Base-by-base conservation (phyloP, 495 filamentous ascomycete species). In the Penicillium bialowiezense region DNA sequence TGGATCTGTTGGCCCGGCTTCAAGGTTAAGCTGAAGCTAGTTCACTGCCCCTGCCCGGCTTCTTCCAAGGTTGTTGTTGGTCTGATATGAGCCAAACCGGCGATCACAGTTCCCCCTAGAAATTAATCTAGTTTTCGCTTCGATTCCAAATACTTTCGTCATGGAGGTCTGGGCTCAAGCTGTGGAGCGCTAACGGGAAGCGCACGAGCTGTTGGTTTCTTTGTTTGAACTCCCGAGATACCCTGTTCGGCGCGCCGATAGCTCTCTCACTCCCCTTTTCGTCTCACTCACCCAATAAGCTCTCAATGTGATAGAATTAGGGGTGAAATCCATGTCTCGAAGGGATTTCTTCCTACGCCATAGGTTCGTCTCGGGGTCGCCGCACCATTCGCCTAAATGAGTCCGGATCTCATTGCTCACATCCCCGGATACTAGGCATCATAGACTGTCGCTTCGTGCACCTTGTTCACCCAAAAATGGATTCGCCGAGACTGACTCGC, bases 221-320 rank as follows among this genome's bases (percentile, higher is more conserved):
- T 54, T 54, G 52, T 54, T 54, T 31, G 26, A 31, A 13, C 49
- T 51, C 19, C 39, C 46, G 32, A 45, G 3, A 12, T 50, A 32
- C 55, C 55, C 51, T 58, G 55, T 58, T 45, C 44, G 38, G 42
- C 26, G 47, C 21, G 5, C 19, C 34, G 43, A 57, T 57, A 53
- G 54, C 41, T n/a, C 43, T 50, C 17, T 26, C 29, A 23, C 14
- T 14, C 14, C 20, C 8, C 26, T 20, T 8, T 37, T 39, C 18
- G 24, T 40, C 15, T 32, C 18, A 0, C 35, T 0, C 47, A 19
- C 21, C 34, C 40, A 37, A 50, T 54, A 12, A 40, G 12, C 3
- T n/a, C 20, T 26, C 32, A 18, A 44, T 18, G 12, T 20, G 15
- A 28, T 12, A 3, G 6, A 15, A 50, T 51, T 17, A 48, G 38